Evolutionary conservation across 257 asterid genomes (phyloP).

Genomic region (Scutellaria galericulata): DNA sequence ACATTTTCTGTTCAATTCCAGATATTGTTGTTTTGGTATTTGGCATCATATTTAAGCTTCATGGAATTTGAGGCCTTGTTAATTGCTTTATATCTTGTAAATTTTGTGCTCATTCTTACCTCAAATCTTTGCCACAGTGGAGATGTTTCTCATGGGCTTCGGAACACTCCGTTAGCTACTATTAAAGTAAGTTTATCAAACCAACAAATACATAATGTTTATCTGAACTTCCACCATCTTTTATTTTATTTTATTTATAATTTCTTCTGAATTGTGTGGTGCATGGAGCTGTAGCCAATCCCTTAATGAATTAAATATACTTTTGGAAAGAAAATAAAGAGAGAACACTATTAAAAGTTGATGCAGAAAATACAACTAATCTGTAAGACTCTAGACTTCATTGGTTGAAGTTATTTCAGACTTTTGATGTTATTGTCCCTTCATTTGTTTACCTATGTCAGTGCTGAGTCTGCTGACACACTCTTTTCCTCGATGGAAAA

Average conservation of each 20-base stretch:
- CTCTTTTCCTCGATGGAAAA: conserved; percentile 9
- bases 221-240: conserved; percentile 8
- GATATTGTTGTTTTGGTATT: conserved; percentile 1
- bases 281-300: conserved; percentile 9
- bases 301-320: neutral
- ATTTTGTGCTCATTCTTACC: conserved; percentile 31
- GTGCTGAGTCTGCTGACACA: neutral
- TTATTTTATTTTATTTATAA: neutral
- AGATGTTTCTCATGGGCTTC: conserved; percentile 82
- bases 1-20: conserved; percentile 14
- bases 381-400: neutral
- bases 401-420: neutral
- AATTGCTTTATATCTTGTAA: conserved; percentile 14
- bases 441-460: conserved; percentile 12
- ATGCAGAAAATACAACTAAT: neutral
- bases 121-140: conserved; percentile 62
- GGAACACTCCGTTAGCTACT: conserved; percentile 83
- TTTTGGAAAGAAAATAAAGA: neutral
- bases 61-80: conserved; percentile 20
- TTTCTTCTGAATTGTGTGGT: conserved; percentile 10
- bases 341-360: neutral
- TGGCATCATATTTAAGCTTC: conserved; percentile 19
- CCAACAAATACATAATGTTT: conserved; percentile 22
- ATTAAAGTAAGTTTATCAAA: conserved; percentile 55
- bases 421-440: conserved; percentile 10